phyloP scores from a whole-genome alignment of 129 eudicot genomes.

The Deinandra increscens region DNA sequence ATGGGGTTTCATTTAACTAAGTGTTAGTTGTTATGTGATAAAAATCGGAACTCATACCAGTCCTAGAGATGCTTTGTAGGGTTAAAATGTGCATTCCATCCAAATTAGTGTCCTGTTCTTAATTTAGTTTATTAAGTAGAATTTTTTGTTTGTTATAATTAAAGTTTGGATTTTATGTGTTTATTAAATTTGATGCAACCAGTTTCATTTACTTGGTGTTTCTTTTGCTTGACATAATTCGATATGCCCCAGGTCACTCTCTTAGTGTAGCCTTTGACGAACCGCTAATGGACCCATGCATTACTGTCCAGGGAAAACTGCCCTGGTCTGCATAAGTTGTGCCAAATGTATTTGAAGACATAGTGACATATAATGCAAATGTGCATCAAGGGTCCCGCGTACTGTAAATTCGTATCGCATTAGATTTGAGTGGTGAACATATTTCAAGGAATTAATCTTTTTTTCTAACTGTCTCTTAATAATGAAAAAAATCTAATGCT shows the following conservation, averaged over 20 bases:
- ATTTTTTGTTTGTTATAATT: constrained; percentile 28
- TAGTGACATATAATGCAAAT: neutral
- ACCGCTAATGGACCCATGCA: neutral
- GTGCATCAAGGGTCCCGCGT: too few species aligned
- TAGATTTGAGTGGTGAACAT: too few species aligned
- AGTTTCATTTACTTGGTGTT: neutral
- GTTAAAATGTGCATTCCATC: constrained; percentile 32
- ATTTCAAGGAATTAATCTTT: too few species aligned
- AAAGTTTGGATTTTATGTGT: constrained; percentile 32
- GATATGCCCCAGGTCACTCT: neutral
- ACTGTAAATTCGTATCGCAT: neutral
- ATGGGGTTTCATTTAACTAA: constrained; percentile 27
- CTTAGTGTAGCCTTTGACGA: neutral
- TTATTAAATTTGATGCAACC: neutral
- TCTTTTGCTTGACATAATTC: neutral
- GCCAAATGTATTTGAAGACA: neutral
- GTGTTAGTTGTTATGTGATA: constrained; percentile 24
- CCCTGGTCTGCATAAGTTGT: neutral
- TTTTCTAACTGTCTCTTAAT: too few species aligned
- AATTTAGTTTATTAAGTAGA: constrained; percentile 21
- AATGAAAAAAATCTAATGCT: too few species aligned
- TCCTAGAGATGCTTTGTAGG: constrained; percentile 31
- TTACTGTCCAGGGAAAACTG: neutral
- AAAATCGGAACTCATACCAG: constrained; percentile 18
- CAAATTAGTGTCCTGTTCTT: constrained; percentile 34